Base-by-base conservation (phyloP, 106 monocot genomes). In the Phalaenopsis aphrodite region DNA sequence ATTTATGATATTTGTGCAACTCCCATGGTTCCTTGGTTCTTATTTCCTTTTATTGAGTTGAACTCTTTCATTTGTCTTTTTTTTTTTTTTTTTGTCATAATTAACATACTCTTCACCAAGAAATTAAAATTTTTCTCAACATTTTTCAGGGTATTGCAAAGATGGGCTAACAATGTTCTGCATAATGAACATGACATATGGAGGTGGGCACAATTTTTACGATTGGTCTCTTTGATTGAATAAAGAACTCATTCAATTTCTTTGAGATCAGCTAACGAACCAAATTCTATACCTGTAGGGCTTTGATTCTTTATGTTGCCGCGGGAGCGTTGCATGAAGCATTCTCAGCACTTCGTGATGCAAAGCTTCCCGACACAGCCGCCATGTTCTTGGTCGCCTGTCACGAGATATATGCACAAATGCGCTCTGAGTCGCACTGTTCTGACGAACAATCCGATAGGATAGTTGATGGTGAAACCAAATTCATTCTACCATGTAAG, bases 311-410 rank as follows among this genome's bases (percentile, higher is more conserved):
- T 19, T 99, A 93, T 75, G 95, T 95, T 65, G 99, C 99, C 79
- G 89, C 99, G 39, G 99, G 99, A 84, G 89, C 89, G 68, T 83
- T 95, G 38, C 85, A 87, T 9, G 99, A 95, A 79, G 99, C 93
- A 75, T 81, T 99, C 48, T 83, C 89, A 52, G 89, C 95, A 38
- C 93, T 99, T 65, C 91, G 93, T 64, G 87, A 93, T 52, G 86
- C 88, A 6, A 85, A 90, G 67, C 89, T 90, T n/a, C 93, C 91
- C 45, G 99, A 99, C 49, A 79, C 93, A 8, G 99, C 99, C 38
- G 99, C 99, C 30, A 91, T 99, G 91, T 99, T 99, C 73, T 84
- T 99, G 80, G 90, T 99, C 83, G 99, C 99, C 55, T 95, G 99
- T 80, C 99, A 99, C 79, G 99, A 99, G 74, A 92, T 94, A 45